These are phyloP conservation scores for Oemleria cerasiformis DNA, from an alignment of 306 rosid genomes.

Conservation along the genomic window DNA sequence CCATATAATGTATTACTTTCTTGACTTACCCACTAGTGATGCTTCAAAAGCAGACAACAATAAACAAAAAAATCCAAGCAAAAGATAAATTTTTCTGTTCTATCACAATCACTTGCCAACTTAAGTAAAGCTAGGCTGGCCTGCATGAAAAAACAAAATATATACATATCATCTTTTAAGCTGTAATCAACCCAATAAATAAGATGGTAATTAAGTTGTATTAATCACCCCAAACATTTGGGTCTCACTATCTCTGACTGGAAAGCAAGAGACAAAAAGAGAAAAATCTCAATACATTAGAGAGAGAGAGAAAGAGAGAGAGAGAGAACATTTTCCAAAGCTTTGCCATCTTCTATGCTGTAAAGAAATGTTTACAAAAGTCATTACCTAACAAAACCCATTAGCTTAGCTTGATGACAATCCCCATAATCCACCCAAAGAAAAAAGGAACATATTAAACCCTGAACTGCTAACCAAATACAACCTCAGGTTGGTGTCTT, in stretches of 20 bases:
- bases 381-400: neutral
- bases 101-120: constrained; percentile 34
- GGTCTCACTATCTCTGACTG: constrained; percentile 13
- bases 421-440: neutral
- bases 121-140: constrained; percentile 18
- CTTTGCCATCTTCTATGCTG: neutral
- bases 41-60: constrained; percentile 28
- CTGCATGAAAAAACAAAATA: neutral
- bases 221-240: constrained; percentile 32
- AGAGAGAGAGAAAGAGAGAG: neutral
- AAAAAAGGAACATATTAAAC: neutral
- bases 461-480: neutral
- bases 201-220: constrained; percentile 28
- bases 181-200: constrained; percentile 17
- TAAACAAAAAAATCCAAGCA: constrained; percentile 31
- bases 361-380: neutral
- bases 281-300: neutral
- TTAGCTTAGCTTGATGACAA: neutral
- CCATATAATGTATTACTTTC: constrained; percentile 29
- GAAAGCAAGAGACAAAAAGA: no score
- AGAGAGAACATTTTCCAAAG: neutral
- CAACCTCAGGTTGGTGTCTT: constrained; percentile 1
- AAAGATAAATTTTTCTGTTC: constrained; percentile 30
- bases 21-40: constrained; percentile 34
- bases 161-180: constrained; percentile 26